These are phyloP conservation scores for Cyclotella baltica DNA, from an alignment of 108 stramenopile species.

Conservation along the genomic window DNA sequence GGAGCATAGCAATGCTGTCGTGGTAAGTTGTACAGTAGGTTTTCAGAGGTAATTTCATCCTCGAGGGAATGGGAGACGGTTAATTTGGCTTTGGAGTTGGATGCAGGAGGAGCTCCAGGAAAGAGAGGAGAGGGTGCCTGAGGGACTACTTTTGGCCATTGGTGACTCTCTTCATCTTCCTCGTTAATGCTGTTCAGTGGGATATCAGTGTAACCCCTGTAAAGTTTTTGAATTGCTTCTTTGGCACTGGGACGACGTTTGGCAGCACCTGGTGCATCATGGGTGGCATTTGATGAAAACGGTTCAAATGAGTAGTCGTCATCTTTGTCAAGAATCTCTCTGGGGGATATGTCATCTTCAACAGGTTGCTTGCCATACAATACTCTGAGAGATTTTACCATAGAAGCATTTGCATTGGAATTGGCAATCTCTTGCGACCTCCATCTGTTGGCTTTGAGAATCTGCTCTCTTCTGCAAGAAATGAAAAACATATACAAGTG, in stretches of 20 bases:
- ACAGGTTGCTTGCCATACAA: constrained; percentile 14
- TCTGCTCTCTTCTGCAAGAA: constrained; percentile 31
- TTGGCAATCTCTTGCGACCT: constrained; percentile 36
- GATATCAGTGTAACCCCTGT: constrained; percentile 3
- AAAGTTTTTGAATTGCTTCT: background rate
- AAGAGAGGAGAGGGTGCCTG: constrained; percentile 2
- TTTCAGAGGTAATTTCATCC: background rate
- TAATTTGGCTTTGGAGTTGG: background rate
- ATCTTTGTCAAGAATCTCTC: too few relatives aligned
- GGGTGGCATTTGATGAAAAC: background rate
- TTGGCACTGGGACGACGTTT: background rate
- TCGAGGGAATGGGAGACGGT: constrained; percentile 3
- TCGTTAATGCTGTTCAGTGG: background rate
- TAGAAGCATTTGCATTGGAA: constrained; percentile 1
- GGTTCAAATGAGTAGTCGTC: constrained; percentile 52
- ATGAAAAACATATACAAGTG: background rate
- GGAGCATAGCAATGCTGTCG: constrained; percentile 48
- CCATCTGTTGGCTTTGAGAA: constrained; percentile 37
- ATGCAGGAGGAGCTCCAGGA: constrained; percentile 16
- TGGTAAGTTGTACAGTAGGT: background rate
- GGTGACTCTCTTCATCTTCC: constrained; percentile 4
- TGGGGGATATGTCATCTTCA: constrained; percentile 45
- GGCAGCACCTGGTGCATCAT: background rate
- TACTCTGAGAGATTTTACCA: constrained; percentile 22
- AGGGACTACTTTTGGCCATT: constrained; percentile 16